Evolutionary conservation across 169 alveolate species (phyloP), one percentile per base, ranked within the genome.

Genomic region (Cryptosporidium sp.): DNA sequence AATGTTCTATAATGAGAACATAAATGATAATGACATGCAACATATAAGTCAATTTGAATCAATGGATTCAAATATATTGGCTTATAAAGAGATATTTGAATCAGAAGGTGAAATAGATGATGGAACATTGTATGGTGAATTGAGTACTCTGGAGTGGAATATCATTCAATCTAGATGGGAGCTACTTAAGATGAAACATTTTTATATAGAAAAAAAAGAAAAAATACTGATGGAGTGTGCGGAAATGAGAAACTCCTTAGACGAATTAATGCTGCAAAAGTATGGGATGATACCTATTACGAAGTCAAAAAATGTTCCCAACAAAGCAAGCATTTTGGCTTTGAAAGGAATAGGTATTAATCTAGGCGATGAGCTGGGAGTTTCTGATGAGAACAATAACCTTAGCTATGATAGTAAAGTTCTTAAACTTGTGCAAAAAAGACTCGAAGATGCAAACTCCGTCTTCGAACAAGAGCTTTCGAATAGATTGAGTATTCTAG

Each of bases 151-250:
- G 2, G 89, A 80, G 45, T 80, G 89, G 89, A 80, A 80, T 45
- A 21, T 80, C 65, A 80, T 80, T 42, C 89, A 80, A 26, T 62
- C 80, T 16, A 80, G 89, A 62, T 80, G 89, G 89, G 75, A 35
- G 37, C 26, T 80, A 9, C 62, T 80, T 16, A 80, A 80, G 45
- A 37, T 80, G 75, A 80, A 80, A 44, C 75, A 62, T 48, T 80
- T 44, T 26, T 80, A 29, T 33, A 42, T 80, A 23, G 80, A 80
- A 80, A 61, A 80, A 44, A 80, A 80, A 44, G 89, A 80, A 44
- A 70, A 60, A 62, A 42, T 80, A 61, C n/a, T 80, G 18, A 9
- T 62, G 4, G 75, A 80, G 35, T 60, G 80, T n/a, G 80, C 75
- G n/a, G 89, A 80, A 26, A 60, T 80, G 75, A 60, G 89, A 61